Conservation (phyloP, 306 rosid genomes). For the Cucurbita pepo region DNA sequence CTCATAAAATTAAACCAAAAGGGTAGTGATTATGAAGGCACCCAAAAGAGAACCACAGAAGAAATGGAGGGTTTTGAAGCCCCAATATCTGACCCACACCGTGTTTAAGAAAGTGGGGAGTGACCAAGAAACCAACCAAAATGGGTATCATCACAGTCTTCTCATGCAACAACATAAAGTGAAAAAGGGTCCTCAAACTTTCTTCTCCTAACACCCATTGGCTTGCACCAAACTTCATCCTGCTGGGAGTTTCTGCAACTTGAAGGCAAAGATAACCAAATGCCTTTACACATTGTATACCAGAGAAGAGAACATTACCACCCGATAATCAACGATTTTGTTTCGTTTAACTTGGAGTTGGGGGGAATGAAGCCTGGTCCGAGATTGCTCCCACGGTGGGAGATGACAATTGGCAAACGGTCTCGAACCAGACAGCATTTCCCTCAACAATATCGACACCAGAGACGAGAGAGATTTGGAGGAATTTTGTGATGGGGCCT, state of each 20-base stretch:
- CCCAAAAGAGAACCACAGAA: background rate
- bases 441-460: slow-evolving; percentile 41
- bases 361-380: slow-evolving; percentile 99
- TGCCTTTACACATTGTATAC: background rate
- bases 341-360: slow-evolving; percentile 14
- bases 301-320: background rate
- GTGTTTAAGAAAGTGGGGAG: slow-evolving; percentile 25
- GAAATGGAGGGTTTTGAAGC: slow-evolving; percentile 15
- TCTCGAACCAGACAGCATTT: slow-evolving; percentile 95
- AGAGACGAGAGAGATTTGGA: slow-evolving; percentile 13
- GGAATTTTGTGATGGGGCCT: slow-evolving; percentile 26
- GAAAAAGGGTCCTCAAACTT: slow-evolving; percentile 17
- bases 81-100: slow-evolving; percentile 35
- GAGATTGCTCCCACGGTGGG: slow-evolving; percentile 31
- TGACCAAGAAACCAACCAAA: slow-evolving; percentile 18
- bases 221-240: too few relatives aligned
- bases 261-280: background rate
- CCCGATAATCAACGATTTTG: background rate
- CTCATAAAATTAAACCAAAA: background rate
- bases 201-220: background rate
- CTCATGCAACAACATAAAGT: slow-evolving; percentile 43
- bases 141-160: slow-evolving; percentile 47
- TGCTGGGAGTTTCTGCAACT: slow-evolving; percentile 1
- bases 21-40: background rate
- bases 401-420: slow-evolving; percentile 18